These are phyloP conservation scores for Pseudocercospora ulei DNA, from an alignment of 2,329 filamentous ascomycete genomes.

Conservation along the genomic window DNA sequence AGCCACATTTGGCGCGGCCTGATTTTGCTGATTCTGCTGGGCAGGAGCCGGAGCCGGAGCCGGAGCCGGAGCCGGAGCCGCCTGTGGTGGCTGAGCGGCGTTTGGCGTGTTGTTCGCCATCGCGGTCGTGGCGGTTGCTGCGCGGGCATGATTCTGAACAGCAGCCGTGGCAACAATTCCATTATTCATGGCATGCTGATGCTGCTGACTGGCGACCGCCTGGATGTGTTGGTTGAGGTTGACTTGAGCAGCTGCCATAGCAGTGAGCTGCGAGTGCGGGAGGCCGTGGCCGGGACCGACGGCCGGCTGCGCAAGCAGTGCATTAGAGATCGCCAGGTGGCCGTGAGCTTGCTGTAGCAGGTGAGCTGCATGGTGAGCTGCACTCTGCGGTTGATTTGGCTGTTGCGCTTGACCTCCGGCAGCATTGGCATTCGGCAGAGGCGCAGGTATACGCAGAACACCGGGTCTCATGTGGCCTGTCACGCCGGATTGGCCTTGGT, in stretches of 20 bases:
- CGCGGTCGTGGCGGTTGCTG: conserved; percentile 3
- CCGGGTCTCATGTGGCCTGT: conserved; percentile 9
- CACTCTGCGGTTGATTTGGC: conserved; percentile 9
- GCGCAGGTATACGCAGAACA: conserved; percentile 6
- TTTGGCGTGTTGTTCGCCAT: background rate
- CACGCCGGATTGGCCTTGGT: conserved; percentile 23
- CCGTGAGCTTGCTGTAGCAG: conserved; percentile 21
- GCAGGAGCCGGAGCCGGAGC: background rate
- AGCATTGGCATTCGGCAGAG: conserved; percentile 11
- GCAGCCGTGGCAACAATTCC: conserved; percentile 4
- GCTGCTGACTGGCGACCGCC: conserved; percentile 14
- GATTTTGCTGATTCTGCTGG: conserved; percentile 7
- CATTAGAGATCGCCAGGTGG: conserved; percentile 18
- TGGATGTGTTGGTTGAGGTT: conserved; percentile 18
- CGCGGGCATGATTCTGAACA: conserved; percentile 7
- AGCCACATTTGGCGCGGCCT: conserved; percentile 2
- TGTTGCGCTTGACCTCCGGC: background rate
- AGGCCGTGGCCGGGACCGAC: conserved; percentile 8
- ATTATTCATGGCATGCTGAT: conserved; percentile 14
- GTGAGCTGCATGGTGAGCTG: conserved; percentile 16
- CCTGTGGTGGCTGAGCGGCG: conserved; percentile 5
- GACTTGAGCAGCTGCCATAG: conserved; percentile 17
- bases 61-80: background rate
- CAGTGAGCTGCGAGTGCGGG: conserved; percentile 16
- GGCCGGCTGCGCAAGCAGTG: conserved; percentile 15